Evolutionary conservation across 2,329 filamentous ascomycete species (phyloP).

Genomic region (Neospermospora avenae): DNA sequence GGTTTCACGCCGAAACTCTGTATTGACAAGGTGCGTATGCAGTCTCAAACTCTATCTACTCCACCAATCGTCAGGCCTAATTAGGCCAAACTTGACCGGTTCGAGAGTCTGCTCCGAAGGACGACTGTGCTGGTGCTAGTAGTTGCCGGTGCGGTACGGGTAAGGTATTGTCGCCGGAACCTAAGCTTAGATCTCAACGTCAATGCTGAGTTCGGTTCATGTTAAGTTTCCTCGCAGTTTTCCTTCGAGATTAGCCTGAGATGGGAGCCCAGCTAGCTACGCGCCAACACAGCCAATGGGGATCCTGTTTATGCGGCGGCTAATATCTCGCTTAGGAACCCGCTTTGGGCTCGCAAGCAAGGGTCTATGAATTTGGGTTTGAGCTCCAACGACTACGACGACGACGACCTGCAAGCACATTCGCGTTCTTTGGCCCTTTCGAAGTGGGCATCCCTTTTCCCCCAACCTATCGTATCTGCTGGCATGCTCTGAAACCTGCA

Average conservation of each 20-base stretch:
- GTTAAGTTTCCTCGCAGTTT: background rate
- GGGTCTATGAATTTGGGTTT: too few relatives aligned
- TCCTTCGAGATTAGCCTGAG: too few relatives aligned
- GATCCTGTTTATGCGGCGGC: too few relatives aligned
- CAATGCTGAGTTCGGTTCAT: background rate
- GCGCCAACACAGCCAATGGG: too few relatives aligned
- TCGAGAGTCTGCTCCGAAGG: background rate
- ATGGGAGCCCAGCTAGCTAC: too few relatives aligned
- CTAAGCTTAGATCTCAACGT: background rate
- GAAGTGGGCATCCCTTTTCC: background rate
- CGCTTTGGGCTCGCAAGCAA: too few relatives aligned
- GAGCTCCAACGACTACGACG: too few relatives aligned
- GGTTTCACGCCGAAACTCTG: conserved; percentile 11
- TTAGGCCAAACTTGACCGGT: background rate
- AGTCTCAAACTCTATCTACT: conserved; percentile 1
- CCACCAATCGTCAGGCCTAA: background rate
- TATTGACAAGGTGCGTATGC: background rate
- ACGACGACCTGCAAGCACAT: background rate
- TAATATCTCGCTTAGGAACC: too few relatives aligned
- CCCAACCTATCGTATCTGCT: background rate
- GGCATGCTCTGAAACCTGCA: background rate
- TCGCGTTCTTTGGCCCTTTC: too few relatives aligned
- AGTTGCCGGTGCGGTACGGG: background rate
- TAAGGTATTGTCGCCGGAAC: background rate
- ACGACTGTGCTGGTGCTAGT: background rate